Evolutionary conservation across 139 green algal genomes (phyloP).

Genomic region (Chlamydomonas schloesseri): DNA sequence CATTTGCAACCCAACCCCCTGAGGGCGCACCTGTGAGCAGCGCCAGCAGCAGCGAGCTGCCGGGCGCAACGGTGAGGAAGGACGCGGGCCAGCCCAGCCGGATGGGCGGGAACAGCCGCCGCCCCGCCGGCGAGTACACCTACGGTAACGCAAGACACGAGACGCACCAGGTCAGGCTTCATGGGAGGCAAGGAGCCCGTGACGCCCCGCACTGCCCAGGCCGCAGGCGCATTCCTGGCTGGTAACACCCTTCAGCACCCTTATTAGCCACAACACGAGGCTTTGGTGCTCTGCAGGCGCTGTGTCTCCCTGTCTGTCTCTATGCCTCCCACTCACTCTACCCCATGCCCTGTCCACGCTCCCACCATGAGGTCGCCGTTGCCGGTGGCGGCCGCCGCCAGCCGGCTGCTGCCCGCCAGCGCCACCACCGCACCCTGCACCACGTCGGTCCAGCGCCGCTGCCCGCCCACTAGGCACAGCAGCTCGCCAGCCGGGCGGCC

Average conservation of each 20-base stretch:
- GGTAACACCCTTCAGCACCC: too few species aligned
- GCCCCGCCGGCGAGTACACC: slow-evolving; percentile 70
- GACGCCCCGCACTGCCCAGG: too few species aligned
- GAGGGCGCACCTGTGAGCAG: too few species aligned
- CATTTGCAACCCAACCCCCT: too few species aligned
- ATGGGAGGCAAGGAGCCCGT: too few species aligned
- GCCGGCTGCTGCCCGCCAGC: slow-evolving; percentile 62
- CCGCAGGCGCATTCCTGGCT: too few species aligned
- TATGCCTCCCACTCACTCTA: too few species aligned
- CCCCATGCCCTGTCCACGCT: too few species aligned
- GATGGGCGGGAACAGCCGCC: slow-evolving; percentile 68
- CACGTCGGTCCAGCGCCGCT: slow-evolving; percentile 65
- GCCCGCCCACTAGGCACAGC: slow-evolving; percentile 10
- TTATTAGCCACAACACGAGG: too few species aligned
- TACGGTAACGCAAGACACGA: slow-evolving; percentile 32
- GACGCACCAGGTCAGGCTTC: too few species aligned
- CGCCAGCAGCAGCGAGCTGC: slow-evolving; percentile 40
- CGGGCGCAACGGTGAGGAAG: slow-evolving; percentile 8
- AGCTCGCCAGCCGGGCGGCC: slow-evolving; percentile 32
- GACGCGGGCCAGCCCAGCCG: slow-evolving; percentile 59
- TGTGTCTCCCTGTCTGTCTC: too few species aligned
- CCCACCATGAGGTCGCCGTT: slow-evolving; percentile 60
- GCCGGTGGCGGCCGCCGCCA: slow-evolving; percentile 59
- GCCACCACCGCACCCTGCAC: slow-evolving; percentile 51
- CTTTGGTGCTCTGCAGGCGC: too few species aligned